Base-by-base conservation (phyloP, 2,329 filamentous ascomycete species). In the Endoconidiophora polonica region DNA sequence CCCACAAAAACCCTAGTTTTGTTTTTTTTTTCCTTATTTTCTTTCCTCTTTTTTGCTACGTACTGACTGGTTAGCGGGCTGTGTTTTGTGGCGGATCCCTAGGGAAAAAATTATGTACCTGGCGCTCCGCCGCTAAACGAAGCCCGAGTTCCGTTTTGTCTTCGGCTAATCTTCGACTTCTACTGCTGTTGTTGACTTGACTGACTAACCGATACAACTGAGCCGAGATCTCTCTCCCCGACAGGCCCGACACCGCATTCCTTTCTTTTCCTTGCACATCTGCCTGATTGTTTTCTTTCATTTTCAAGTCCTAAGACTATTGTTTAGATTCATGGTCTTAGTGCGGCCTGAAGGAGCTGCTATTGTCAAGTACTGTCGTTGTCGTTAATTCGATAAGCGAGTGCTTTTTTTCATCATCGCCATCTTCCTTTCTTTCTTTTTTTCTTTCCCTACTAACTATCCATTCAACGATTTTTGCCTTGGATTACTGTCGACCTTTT, bases 381-480 rank as follows among this genome's bases (percentile, higher is more conserved):
- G 29, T 33, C 29, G 29, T 44, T 49, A 33, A 48, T 41, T 46
- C 46, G 23, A 48, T 40, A 48, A 52, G 50, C 45, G 50, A 48
- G 41, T 48, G 42, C 29, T 48, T 48, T 49, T 51, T 51, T 52
- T 29, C 23, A 20, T 37, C n/a, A 16, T 40, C 23, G 14, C 5
- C 23, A 38, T 42, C 26, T 47, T 44, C 44, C 36, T 9, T 39
- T 46, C 49, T 44, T 42, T 48, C 39, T 49, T 46, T 18, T 24
- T 38, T 37, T 37, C 16, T 24, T 37, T 37, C 40, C 48, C 37
- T 33, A 12, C 29, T 3, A 33, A 33, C 29, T 12, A 33, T 33
- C 29, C 9, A 9, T 10, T 2, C 26, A 10, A 29, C 26, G 26
- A 23, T 43, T 43, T 18, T 37, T 46, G 36, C 20, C 37, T 45